A percentile compares a stretch with the other conserved stretches of the same genome.
Evolutionary conservation across 2,329 filamentous ascomycete species (phyloP).

Genomic region (Calycina herbarum): DNA sequence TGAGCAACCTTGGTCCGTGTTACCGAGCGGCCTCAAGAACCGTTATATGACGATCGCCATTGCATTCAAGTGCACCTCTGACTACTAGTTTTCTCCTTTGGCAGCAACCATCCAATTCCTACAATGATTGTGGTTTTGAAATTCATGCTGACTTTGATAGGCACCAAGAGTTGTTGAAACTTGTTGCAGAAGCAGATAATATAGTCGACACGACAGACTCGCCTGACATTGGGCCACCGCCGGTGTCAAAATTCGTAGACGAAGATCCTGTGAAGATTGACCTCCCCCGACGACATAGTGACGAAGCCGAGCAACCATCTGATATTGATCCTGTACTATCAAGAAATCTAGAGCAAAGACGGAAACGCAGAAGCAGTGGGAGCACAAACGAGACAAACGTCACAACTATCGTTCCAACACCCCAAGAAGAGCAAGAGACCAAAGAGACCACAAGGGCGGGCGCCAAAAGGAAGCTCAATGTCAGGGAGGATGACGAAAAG

Average conservation of each 20-base stretch:
- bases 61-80: slow-evolving; percentile 77
- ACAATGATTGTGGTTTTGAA: neutral
- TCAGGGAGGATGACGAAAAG: slow-evolving; percentile 53
- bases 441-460: slow-evolving; percentile 45
- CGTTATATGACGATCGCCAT: slow-evolving; percentile 76
- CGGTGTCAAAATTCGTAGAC: slow-evolving; percentile 59
- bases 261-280: slow-evolving; percentile 55
- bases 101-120: neutral
- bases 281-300: slow-evolving; percentile 40
- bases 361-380: slow-evolving; percentile 37
- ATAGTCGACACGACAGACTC: slow-evolving; percentile 52
- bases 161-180: slow-evolving; percentile 33
- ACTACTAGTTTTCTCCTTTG: slow-evolving; percentile 39
- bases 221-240: slow-evolving; percentile 67
- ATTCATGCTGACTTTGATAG: slow-evolving; percentile 37
- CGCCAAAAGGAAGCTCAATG: slow-evolving; percentile 59
- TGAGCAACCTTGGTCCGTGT: slow-evolving; percentile 95
- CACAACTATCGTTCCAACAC: slow-evolving; percentile 17
- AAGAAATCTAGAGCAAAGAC: slow-evolving; percentile 38
- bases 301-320: slow-evolving; percentile 24
- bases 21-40: slow-evolving; percentile 94
- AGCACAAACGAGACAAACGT: slow-evolving; percentile 22
- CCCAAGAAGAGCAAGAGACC: slow-evolving; percentile 19
- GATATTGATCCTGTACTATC: slow-evolving; percentile 32
- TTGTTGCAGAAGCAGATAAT: slow-evolving; percentile 26